Conservation (phyloP, 2,329 filamentous ascomycete genomes). For the Didymella exigua region DNA sequence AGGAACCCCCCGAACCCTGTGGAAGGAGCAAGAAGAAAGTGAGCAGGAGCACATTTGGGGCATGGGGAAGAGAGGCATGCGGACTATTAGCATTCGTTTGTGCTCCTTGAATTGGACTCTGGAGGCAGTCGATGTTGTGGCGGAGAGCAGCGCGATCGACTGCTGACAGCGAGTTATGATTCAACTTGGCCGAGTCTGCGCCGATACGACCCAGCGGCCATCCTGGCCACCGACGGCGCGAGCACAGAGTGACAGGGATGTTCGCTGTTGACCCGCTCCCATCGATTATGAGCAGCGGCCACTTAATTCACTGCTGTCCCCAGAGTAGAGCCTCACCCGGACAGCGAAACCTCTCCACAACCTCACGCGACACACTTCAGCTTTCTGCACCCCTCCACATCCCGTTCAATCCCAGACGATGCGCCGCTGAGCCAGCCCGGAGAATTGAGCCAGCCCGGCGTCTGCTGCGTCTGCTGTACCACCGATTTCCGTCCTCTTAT, state of each 20-base stretch:
- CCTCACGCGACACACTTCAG: conserved; percentile 24
- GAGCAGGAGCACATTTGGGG: not conserved
- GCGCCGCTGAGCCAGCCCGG: conserved; percentile 27
- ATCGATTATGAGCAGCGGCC: conserved; percentile 12
- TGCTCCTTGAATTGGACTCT: not conserved
- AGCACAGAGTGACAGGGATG: conserved; percentile 9
- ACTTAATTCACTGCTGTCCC: conserved; percentile 18
- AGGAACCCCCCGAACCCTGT: not conserved
- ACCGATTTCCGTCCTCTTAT: conserved; percentile 42
- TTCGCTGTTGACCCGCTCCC: not conserved
- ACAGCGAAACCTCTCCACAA: conserved; percentile 18
- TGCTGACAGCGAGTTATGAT: conserved; percentile 10
- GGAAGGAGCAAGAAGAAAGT: not conserved
- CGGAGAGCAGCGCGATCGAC: not conserved
- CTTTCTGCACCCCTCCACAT: not conserved
- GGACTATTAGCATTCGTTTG: not conserved
- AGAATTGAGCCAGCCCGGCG: conserved; percentile 24
- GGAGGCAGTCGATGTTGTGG: not conserved
- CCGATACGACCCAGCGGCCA: conserved; percentile 10
- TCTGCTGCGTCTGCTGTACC: conserved; percentile 36
- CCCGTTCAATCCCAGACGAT: conserved; percentile 18
- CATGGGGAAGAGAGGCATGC: not conserved
- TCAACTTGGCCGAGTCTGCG: conserved; percentile 14
- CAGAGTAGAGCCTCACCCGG: conserved; percentile 14
- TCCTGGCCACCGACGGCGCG: not conserved